Evolutionary conservation across 192 early-diverging fungal species (phyloP).

Genomic region (Coemansia javaensis): DNA sequence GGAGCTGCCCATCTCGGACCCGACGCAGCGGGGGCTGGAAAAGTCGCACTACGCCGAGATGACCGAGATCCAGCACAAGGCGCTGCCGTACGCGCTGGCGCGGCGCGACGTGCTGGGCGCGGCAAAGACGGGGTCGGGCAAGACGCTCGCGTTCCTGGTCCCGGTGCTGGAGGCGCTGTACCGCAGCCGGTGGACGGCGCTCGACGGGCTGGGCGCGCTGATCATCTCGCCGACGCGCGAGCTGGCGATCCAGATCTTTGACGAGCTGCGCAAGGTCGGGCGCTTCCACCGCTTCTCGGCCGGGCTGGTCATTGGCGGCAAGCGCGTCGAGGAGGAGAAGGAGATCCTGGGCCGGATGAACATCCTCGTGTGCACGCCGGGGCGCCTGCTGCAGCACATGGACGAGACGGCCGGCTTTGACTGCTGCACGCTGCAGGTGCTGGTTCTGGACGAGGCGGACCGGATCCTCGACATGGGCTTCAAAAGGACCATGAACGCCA

Average conservation of each 20-base stretch:
- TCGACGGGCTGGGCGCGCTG: conserved; percentile 76
- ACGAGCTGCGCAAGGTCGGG: conserved; percentile 71
- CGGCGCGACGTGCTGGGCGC: conserved; percentile 76
- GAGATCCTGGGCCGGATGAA: conserved; percentile 72
- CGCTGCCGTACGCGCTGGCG: conserved; percentile 64
- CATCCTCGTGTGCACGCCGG: conserved; percentile 76
- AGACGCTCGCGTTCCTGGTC: conserved; percentile 75
- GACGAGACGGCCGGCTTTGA: conserved; percentile 88
- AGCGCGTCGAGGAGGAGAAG: conserved; percentile 78
- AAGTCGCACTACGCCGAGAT: conserved; percentile 83
- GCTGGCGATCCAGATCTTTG: conserved; percentile 87
- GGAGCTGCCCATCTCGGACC: conserved; percentile 35
- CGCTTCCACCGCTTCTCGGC: conserved; percentile 77
- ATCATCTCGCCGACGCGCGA: conserved; percentile 83
- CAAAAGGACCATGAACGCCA: conserved; percentile 74
- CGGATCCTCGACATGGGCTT: conserved; percentile 86
- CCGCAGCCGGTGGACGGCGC: conserved; percentile 73
- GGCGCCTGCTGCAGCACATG: conserved; percentile 84
- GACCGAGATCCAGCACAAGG: conserved; percentile 90
- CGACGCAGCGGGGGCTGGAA: conserved; percentile 65
- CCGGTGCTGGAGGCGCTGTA: conserved; percentile 82
- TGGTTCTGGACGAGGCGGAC: conserved; percentile 84
- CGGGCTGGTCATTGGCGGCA: conserved; percentile 91
- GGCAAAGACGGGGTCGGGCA: conserved; percentile 82
- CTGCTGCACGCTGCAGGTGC: conserved; percentile 69